A percentile compares a stretch with the other conserved stretches of the same genome.
Conservation (phyloP, 73 alveolate genomes). For the Blepharisma japonicum region DNA sequence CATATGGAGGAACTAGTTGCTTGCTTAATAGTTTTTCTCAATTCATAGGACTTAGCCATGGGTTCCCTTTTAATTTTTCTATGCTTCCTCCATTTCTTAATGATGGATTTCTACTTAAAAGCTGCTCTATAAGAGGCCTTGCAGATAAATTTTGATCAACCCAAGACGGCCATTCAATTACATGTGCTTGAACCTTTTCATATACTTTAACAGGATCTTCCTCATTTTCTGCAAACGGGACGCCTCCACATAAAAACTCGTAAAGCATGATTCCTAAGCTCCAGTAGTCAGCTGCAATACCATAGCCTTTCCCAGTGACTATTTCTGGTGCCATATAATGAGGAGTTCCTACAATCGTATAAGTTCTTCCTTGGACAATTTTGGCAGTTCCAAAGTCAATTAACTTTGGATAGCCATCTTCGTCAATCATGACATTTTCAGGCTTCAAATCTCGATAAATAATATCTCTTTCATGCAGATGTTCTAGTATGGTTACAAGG, state of each 20-base stretch:
- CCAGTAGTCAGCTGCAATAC: conserved; percentile 27
- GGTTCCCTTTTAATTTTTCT: not conserved
- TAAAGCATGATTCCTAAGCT: conserved; percentile 27
- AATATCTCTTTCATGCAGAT: conserved; percentile 32
- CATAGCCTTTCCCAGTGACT: conserved; percentile 23
- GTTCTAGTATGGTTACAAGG: not conserved
- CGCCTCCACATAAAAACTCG: conserved; percentile 21
- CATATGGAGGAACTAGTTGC: conserved; percentile 14
- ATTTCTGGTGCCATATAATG: conserved; percentile 34
- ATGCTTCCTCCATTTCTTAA: conserved; percentile 7
- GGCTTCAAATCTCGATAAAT: conserved; percentile 28
- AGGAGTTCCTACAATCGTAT: conserved; percentile 31
- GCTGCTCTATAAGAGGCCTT: conserved; percentile 35
- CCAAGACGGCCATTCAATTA: conserved; percentile 18
- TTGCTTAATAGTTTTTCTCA: conserved; percentile 22
- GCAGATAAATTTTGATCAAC: conserved; percentile 7
- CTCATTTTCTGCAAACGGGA: conserved; percentile 25
- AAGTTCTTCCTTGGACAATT: conserved; percentile 21
- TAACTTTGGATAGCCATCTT: conserved; percentile 19
- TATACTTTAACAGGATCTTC: conserved; percentile 9
- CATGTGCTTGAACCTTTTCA: not conserved
- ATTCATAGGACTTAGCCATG: conserved; percentile 17
- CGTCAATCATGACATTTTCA: conserved; percentile 27
- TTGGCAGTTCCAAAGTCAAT: conserved; percentile 33
- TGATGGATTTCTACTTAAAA: not conserved